Evolutionary conservation across 306 rosid genomes (phyloP), one percentile per base, ranked within the genome.

Genomic region (Vigna nakashimae): DNA sequence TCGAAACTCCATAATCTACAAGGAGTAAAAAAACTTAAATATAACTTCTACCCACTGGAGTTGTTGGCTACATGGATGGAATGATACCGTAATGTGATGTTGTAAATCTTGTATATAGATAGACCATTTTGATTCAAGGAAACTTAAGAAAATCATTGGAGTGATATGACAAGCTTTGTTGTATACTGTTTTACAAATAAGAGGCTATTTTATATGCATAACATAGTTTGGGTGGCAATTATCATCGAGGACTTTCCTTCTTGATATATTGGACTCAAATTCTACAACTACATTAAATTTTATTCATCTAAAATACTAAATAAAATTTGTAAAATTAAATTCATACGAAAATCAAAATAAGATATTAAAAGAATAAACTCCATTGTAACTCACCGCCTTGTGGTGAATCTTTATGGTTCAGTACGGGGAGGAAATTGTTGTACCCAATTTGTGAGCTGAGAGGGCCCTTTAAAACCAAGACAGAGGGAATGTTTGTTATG

Each of bases 391-490:
- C 26, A 11, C 51, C 26, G 3, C 28, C 28, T 24, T 36, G 42
- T 36, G 8, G 42, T 36, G 42, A 50, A 59, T 59, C 49, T n/a
- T 45, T 56, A 30, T 22, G 34, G 24, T 78, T 3, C 40, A 57
- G 9, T 46, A 8, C 9, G 10, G 48, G 69, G n/a, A 42, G 42
- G 53, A 43, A 52, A 50, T 71, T 79, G 32, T 24, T 32, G 5
- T 51, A 20, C 58, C 70, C 14, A 28, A 53, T 45, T 66, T 58
- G 40, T 42, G 67, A 55, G 45, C 26, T 7, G 15, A 46, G 71
- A 50, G 43, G 58, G n/a, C 30, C 84, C 85, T 52, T 71, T 20
- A 32, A 71, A 40, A 71, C 32, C 38, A 64, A 79, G 30, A 38
- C 49, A 64, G 32, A 46, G 26, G 56, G 49, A 66, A 48, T 45